Percentiles rank a stretch among this genome's conserved stretches.
Evolutionary conservation across 225 moss, liverwort and hornwort species (phyloP).

Genomic region (Pleurozium schreberi): DNA sequence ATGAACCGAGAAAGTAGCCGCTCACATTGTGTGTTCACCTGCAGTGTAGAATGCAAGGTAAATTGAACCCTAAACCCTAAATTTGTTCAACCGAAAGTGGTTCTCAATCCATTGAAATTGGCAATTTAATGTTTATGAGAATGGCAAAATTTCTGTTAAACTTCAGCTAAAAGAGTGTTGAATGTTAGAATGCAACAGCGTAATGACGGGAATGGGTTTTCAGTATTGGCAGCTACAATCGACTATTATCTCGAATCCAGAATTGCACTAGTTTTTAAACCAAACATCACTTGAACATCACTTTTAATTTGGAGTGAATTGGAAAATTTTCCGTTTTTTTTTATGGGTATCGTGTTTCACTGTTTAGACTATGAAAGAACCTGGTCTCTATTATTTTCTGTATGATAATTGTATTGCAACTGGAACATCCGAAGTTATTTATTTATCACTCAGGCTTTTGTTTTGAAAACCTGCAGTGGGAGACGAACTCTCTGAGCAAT

Average conservation of each 20-base stretch:
- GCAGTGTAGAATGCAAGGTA: constrained; percentile 38
- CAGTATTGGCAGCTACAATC: background rate
- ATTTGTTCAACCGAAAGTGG: background rate
- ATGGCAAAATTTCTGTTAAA: background rate
- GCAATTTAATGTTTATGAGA: background rate
- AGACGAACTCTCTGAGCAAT: constrained; percentile 29
- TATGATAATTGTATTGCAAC: background rate
- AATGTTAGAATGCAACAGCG: background rate
- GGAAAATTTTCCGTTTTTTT: too few relatives aligned
- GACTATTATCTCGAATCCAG: background rate
- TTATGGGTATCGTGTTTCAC: background rate
- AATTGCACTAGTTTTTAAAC: background rate
- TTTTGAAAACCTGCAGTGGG: constrained; percentile 19
- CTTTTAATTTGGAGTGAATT: background rate
- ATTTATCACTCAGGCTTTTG: background rate
- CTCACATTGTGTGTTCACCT: constrained; percentile 38
- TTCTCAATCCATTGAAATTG: background rate
- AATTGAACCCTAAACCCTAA: background rate
- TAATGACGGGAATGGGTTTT: too few relatives aligned
- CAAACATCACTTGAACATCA: background rate
- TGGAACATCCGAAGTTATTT: background rate
- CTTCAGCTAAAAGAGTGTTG: background rate
- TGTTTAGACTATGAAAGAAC: background rate
- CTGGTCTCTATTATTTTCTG: background rate
- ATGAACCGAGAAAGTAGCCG: constrained; percentile 48